These are phyloP conservation scores for Aurantiochytrium sp. DNA, from an alignment of 108 stramenopile genomes.

Conservation along the genomic window DNA sequence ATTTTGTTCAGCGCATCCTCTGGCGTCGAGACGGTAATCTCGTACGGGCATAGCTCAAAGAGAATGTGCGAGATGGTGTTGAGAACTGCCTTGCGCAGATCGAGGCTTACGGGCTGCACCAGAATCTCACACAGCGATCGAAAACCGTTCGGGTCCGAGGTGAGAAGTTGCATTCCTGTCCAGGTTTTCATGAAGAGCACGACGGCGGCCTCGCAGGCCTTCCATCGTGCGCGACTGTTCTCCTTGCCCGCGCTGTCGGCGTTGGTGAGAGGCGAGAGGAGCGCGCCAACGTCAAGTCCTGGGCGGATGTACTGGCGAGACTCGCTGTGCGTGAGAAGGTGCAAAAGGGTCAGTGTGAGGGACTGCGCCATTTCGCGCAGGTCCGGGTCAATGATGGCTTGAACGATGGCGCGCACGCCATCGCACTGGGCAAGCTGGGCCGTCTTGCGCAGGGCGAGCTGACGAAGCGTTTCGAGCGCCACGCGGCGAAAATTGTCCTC, in stretches of 20 bases:
- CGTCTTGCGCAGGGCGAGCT: background rate
- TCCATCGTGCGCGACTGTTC: background rate
- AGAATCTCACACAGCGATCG: background rate
- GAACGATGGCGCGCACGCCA: background rate
- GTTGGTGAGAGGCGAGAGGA: constrained; percentile 3
- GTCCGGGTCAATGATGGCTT: background rate
- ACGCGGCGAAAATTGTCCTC: background rate
- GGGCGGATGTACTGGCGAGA: background rate
- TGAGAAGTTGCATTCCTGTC: background rate
- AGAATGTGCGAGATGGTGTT: background rate
- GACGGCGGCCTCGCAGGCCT: background rate
- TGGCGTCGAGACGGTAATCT: background rate
- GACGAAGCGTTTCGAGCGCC: background rate
- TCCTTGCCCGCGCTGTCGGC: background rate
- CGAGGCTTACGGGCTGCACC: constrained; percentile 5
- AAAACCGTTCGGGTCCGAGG: background rate
- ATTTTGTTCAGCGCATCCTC: background rate
- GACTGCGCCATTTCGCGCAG: background rate
- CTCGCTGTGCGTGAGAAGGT: background rate
- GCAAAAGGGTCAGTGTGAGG: background rate
- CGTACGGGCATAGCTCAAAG: background rate
- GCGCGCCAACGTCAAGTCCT: background rate
- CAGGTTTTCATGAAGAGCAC: constrained; percentile 6
- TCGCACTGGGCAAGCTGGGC: background rate
- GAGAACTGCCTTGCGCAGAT: background rate